Conservation (phyloP, 163 green algal species). For the Chlorella variabilis region DNA sequence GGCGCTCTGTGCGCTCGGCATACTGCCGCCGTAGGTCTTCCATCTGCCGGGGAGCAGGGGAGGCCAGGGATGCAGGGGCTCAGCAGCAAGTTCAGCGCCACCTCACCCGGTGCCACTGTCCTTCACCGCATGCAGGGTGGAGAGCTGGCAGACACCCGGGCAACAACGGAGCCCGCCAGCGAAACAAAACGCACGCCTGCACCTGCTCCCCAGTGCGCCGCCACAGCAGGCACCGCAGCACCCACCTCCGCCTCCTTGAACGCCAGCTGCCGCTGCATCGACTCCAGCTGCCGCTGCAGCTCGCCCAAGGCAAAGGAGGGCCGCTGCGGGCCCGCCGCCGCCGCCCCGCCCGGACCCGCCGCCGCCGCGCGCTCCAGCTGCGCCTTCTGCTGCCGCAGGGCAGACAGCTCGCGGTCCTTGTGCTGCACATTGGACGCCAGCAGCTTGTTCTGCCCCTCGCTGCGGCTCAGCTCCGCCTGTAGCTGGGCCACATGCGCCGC, state of each 20-base stretch:
- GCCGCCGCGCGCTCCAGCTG: neutral
- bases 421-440: slow-evolving; percentile 22
- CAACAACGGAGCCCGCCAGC: neutral
- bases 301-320: neutral
- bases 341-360: neutral
- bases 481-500: neutral
- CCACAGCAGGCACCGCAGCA: too few species aligned
- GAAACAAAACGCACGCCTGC: too few species aligned
- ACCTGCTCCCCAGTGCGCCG: too few species aligned
- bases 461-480: neutral
- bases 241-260: slow-evolving; percentile 40
- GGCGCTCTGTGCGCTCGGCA: slow-evolving; percentile 1
- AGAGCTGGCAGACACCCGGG: too few species aligned
- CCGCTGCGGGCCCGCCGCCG: neutral
- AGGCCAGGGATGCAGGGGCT: neutral
- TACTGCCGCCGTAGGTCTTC: slow-evolving; percentile 25
- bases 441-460: slow-evolving; percentile 7
- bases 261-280: slow-evolving; percentile 4
- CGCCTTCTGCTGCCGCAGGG: neutral
- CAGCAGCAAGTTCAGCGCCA: neutral
- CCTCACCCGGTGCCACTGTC: too few species aligned
- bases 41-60: neutral
- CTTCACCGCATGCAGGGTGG: too few species aligned
- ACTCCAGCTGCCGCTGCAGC: slow-evolving; percentile 32
- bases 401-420: neutral